These are phyloP conservation scores for Erysimum pusillum DNA, from an alignment of 441 rosid genomes.

Conservation along the genomic window DNA sequence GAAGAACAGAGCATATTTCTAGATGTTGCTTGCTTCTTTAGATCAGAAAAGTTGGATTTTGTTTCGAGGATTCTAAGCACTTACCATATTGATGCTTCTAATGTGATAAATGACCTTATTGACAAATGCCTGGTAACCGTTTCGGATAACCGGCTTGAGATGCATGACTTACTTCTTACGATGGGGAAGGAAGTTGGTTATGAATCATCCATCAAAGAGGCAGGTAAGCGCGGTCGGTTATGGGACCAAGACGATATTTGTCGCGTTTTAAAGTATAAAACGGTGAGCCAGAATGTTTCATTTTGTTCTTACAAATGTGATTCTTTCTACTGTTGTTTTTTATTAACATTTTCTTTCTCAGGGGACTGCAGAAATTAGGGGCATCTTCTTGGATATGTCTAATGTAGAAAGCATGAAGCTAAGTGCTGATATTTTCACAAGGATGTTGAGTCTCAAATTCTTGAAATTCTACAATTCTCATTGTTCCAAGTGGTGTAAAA, in stretches of 20 bases:
- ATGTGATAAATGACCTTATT: slow-evolving; percentile 27
- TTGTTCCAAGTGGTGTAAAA: slow-evolving; percentile 44
- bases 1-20: slow-evolving; percentile 48
- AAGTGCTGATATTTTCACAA: slow-evolving; percentile 35
- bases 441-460: slow-evolving; percentile 42
- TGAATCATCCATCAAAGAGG: slow-evolving; percentile 36
- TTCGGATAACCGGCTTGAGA: slow-evolving; percentile 32
- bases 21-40: slow-evolving; percentile 53
- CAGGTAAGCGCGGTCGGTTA: slow-evolving; percentile 33
- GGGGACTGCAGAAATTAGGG: slow-evolving; percentile 43
- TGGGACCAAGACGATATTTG: slow-evolving; percentile 40
- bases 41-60: slow-evolving; percentile 19
- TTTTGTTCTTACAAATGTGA: slow-evolving; percentile 2
- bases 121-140: slow-evolving; percentile 40
- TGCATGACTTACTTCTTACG: slow-evolving; percentile 40
- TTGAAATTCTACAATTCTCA: slow-evolving; percentile 44
- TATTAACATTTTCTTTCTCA: slow-evolving; percentile 1
- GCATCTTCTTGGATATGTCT: slow-evolving; percentile 44
- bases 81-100: slow-evolving; percentile 15
- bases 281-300: slow-evolving; percentile 16
- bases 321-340: neutral
- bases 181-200: slow-evolving; percentile 40
- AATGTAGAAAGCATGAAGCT: slow-evolving; percentile 30
- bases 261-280: slow-evolving; percentile 34
- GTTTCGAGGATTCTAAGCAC: slow-evolving; percentile 37